Base-by-base conservation (phyloP, 768 basidiomycete genomes). In the Leccinum broughii region DNA sequence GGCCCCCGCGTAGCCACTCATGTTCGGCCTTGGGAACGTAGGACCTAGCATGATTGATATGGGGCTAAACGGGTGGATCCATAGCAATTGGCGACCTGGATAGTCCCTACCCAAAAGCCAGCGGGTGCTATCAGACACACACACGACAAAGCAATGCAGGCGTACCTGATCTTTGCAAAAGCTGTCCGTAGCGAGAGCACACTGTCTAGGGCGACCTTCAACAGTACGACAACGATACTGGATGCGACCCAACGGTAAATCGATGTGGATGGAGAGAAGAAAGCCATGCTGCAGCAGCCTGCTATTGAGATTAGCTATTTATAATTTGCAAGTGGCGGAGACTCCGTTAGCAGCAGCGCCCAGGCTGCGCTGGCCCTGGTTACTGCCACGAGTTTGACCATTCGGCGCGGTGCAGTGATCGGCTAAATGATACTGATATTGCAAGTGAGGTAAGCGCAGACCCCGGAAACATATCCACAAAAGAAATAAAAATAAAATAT, bases 41-140 rank as follows among this genome's bases (percentile, higher is more conserved):
- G 70, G 51, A 0, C 70, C 79, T 1, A 75, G 1, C 0, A 72
- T 41, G 8, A 77, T 37, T 3, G 75, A 55, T 0, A 69, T 1
- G 8, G 70, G 17, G 6, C 70, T 64, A 48, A 77, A 74, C 0
- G 80, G 78, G 44, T 73, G 63, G n/a, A 80, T 1, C 75, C 74
- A 76, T 56, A 66, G 35, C 9, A 56, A 2, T 26, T 32, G 7
- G 3, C 57, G 60, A 1, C 72, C 70, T 4, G 72, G 72, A 46
- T 3, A 64, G 41, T 60, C 53, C 28, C 71, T 71, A 26, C 28
- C 24, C 3, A 9, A 20, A 46, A 10, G 22, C 49, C 2, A 48
- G 9, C n/a, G 41, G n/a, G 10, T n/a, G n/a, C n/a, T 44, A 44
- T n/a, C 2, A 44, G 9, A 41, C 5, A 20, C 37, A 11, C 26